Evolutionary conservation across 2,329 filamentous ascomycete genomes (phyloP).

Genomic region (Xylaria sp.): DNA sequence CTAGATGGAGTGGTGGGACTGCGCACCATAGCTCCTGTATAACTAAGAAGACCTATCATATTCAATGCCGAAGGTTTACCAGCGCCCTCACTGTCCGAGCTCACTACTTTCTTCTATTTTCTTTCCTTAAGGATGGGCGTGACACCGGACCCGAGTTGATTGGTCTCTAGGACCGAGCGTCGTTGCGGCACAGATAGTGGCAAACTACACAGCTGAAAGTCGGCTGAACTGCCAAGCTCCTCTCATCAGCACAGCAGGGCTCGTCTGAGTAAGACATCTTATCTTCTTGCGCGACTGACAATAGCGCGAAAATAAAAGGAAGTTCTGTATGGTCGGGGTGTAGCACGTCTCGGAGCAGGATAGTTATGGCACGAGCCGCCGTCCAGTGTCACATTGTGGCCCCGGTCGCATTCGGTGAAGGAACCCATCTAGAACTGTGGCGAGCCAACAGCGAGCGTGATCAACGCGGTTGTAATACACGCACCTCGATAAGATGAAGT

Average conservation of each 20-base stretch:
- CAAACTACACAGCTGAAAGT: too few species aligned
- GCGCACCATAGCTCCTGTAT: too few species aligned
- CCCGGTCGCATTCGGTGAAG: background rate
- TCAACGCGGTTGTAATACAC: background rate
- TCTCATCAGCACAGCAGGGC: background rate
- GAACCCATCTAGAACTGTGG: constrained; percentile 1
- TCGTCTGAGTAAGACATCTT: constrained; percentile 13
- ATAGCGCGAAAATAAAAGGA: constrained; percentile 1
- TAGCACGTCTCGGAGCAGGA: background rate
- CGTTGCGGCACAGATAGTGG: too few species aligned
- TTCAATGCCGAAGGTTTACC: too few species aligned
- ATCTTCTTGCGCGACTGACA: background rate
- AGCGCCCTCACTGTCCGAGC: too few species aligned
- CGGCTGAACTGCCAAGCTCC: constrained; percentile 4
- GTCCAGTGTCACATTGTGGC: constrained; percentile 2
- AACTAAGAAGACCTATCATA: too few species aligned
- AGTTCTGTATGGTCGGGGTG: background rate
- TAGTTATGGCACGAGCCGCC: background rate
- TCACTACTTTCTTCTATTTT: too few species aligned
- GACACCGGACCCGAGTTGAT: too few species aligned
- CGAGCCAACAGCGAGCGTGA: background rate
- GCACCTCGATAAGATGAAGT: background rate
- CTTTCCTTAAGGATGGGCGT: too few species aligned
- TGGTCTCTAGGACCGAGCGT: too few species aligned
- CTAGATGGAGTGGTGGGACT: too few species aligned